phyloP scores from a whole-genome alignment of 345 rosid genomes.

The Odontarrhena argentea region DNA sequence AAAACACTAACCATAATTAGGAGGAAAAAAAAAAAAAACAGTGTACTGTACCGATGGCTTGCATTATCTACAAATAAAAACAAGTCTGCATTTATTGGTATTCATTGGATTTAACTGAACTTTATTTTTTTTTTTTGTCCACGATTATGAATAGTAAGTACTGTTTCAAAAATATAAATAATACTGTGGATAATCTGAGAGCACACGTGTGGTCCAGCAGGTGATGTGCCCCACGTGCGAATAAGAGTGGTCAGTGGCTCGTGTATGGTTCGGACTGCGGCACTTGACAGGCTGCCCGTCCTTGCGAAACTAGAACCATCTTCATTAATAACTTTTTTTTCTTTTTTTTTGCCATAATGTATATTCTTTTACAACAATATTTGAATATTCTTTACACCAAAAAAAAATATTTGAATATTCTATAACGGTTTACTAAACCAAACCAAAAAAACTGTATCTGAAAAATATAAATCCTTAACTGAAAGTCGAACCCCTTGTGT shows the following conservation, averaged over 20 bases:
- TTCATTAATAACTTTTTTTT: background rate
- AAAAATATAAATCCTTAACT: no score
- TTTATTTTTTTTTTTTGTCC: background rate
- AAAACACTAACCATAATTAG: background rate
- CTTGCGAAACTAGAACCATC: conserved; percentile 21
- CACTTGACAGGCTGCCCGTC: conserved; percentile 30
- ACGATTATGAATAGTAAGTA: conserved; percentile 3
- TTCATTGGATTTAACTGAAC: conserved; percentile 5
- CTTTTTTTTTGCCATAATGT: no score
- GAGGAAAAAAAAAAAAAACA: background rate
- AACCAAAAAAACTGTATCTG: no score
- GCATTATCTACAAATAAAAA: background rate
- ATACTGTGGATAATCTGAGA: conserved; percentile 6
- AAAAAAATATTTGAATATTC: no score
- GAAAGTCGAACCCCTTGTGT: no score
- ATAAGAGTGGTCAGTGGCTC: conserved; percentile 37
- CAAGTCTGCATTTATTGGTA: background rate
- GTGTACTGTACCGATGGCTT: background rate
- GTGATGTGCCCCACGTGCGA: conserved; percentile 38
- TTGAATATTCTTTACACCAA: no score
- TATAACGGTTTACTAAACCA: no score
- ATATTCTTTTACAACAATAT: no score
- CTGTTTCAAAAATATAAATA: no score
- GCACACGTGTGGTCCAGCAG: conserved; percentile 42
- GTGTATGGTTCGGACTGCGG: conserved; percentile 34